Evolutionary conservation across 1,139 yeast species (phyloP).

Genomic region (Taphrina communis): DNA sequence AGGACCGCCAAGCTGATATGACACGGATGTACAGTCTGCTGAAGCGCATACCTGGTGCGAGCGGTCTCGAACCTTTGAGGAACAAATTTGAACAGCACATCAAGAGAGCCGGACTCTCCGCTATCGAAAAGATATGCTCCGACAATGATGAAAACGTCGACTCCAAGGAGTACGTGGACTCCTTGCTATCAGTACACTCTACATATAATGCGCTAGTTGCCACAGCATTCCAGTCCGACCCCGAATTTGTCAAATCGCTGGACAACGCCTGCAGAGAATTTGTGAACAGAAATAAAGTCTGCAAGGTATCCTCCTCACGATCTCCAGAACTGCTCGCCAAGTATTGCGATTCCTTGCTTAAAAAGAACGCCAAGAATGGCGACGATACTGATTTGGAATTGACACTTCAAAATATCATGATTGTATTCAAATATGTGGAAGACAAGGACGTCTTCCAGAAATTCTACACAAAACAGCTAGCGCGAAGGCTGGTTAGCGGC

Average conservation of each 20-base stretch:
- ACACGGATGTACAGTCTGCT: slow-evolving; percentile 78
- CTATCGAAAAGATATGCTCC: slow-evolving; percentile 68
- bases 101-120: slow-evolving; percentile 71
- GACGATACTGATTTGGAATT: slow-evolving; percentile 71
- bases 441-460: slow-evolving; percentile 96
- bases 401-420: slow-evolving; percentile 77
- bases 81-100: slow-evolving; percentile 75
- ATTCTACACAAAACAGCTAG: slow-evolving; percentile 85
- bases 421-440: slow-evolving; percentile 82
- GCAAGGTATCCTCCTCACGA: slow-evolving; percentile 64
- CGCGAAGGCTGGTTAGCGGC: slow-evolving; percentile 84
- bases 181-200: slow-evolving; percentile 71
- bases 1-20: slow-evolving; percentile 76
- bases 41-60: slow-evolving; percentile 65
- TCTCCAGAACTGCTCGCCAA: slow-evolving; percentile 93
- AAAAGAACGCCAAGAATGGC: slow-evolving; percentile 72
- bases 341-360: slow-evolving; percentile 79
- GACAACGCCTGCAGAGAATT: slow-evolving; percentile 83
- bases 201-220: slow-evolving; percentile 71
- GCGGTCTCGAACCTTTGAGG: slow-evolving; percentile 78
- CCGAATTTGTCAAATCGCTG: slow-evolving; percentile 82
- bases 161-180: slow-evolving; percentile 80
- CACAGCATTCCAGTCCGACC: slow-evolving; percentile 73
- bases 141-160: slow-evolving; percentile 58
- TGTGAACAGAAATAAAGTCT: slow-evolving; percentile 82